A percentile compares a stretch with the other conserved stretches of the same genome.
Evolutionary conservation across 1,284 basidiomycete species (phyloP).

Genomic region (Gastroboletus turbinatus): DNA sequence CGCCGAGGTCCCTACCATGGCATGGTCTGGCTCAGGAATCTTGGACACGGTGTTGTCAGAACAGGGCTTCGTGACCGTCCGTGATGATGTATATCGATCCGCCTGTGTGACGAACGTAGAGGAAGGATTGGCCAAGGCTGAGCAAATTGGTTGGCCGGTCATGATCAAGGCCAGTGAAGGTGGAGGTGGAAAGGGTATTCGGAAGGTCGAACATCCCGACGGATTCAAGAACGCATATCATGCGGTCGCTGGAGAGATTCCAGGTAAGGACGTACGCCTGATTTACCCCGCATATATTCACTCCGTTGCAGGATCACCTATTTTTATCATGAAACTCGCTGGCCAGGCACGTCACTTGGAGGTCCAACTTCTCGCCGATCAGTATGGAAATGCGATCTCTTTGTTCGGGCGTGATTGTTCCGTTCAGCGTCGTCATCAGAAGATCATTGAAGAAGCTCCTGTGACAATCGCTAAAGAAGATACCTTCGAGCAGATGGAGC

Average conservation of each 20-base stretch:
- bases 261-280: conserved; percentile 56
- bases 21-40: conserved; percentile 98
- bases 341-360: conserved; percentile 97
- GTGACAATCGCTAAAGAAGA: conserved; percentile 94
- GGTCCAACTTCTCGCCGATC: conserved; percentile 97
- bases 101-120: conserved; percentile 92
- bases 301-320: conserved; percentile 78
- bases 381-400: conserved; percentile 99
- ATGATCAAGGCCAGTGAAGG: conserved; percentile 99
- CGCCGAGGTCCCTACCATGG: conserved; percentile 97
- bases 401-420: conserved; percentile 99
- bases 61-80: conserved; percentile 91
- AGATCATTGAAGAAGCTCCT: conserved; percentile 99
- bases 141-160: conserved; percentile 93
- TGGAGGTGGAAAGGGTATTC: conserved; percentile 98
- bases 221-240: conserved; percentile 93
- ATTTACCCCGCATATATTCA: conserved; percentile 18
- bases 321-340: conserved; percentile 99
- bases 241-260: conserved; percentile 95
- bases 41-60: conserved; percentile 85
- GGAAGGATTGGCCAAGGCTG: conserved; percentile 82
- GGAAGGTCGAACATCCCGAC: conserved; percentile 84
- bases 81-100: conserved; percentile 86
- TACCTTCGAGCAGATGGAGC: conserved; percentile 96
- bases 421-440: conserved; percentile 98